These are phyloP conservation scores for Lumnitzera racemosa DNA, from an alignment of 345 rosid species.

Conservation along the genomic window DNA sequence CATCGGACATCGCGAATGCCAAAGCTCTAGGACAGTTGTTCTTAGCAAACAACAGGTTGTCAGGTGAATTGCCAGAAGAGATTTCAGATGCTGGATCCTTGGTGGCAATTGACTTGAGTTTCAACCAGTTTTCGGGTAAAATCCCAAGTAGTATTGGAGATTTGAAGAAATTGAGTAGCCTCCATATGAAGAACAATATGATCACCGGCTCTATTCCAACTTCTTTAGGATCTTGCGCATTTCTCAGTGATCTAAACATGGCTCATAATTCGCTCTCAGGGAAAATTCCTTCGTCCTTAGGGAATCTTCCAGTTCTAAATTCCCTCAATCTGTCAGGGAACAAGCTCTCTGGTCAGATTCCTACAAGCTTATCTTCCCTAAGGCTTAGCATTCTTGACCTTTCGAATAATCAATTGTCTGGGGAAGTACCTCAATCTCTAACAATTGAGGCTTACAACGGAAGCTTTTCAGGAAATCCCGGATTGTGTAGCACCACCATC, in stretches of 20 bases:
- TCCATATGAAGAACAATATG: conserved; percentile 15
- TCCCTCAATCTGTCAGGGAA: conserved; percentile 14
- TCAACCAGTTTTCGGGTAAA: conserved; percentile 13
- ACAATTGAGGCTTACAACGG: conserved; percentile 19
- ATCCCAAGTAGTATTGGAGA: conserved; percentile 10
- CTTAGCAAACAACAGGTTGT: conserved; percentile 11
- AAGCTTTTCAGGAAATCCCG: conserved; percentile 18
- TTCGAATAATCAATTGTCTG: conserved; percentile 12
- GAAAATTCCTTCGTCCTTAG: conserved; percentile 12
- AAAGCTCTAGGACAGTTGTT: conserved; percentile 27
- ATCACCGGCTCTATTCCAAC: conserved; percentile 15
- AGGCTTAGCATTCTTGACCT: conserved; percentile 21
- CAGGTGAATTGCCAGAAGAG: conserved; percentile 13
- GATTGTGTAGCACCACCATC: conserved; percentile 15
- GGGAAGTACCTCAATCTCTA: conserved; percentile 14
- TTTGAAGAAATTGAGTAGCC: conserved; percentile 11
- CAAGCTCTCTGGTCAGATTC: conserved; percentile 18
- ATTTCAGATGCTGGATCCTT: conserved; percentile 10
- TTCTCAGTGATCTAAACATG: conserved; percentile 11
- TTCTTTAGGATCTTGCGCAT: conserved; percentile 12
- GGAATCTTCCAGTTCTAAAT: conserved; percentile 14
- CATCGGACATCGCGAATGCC: conserved; percentile 32
- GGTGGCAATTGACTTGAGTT: conserved; percentile 12
- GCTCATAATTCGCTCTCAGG: conserved; percentile 14
- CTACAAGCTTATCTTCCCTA: conserved; percentile 10